These are phyloP conservation scores for Lithocarpus polystachyus DNA, from an alignment of 306 rosid species.

Conservation along the genomic window DNA sequence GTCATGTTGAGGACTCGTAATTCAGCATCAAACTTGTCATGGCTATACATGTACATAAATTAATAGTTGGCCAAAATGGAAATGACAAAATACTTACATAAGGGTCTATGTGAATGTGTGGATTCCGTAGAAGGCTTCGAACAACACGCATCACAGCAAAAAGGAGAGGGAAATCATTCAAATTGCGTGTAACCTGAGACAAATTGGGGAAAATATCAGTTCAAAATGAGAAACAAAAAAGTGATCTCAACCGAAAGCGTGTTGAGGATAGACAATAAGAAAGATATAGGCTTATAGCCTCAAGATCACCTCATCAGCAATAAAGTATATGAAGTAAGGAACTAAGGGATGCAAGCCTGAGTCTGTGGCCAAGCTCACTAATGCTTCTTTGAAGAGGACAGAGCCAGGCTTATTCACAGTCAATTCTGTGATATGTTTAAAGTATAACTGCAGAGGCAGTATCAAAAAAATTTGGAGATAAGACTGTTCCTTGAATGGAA, in stretches of 20 bases:
- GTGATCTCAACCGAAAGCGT: conserved; percentile 7
- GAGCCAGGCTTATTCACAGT: conserved; percentile 61
- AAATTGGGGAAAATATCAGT: conserved; percentile 25
- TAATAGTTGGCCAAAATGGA: not conserved
- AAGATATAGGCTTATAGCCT: conserved; percentile 11
- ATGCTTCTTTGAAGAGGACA: conserved; percentile 54
- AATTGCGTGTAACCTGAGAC: conserved; percentile 62
- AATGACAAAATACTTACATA: conserved; percentile 59
- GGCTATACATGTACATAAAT: conserved; percentile 13
- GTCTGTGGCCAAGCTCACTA: conserved; percentile 76
- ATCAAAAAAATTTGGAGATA: conserved; percentile 20
- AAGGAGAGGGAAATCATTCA: conserved; percentile 45
- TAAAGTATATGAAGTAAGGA: conserved; percentile 73
- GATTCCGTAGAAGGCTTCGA: conserved; percentile 77
- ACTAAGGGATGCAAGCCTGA: conserved; percentile 86
- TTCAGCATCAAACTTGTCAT: not conserved
- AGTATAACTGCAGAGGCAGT: conserved; percentile 67
- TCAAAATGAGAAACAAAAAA: conserved; percentile 19
- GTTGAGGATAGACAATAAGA: conserved; percentile 1
- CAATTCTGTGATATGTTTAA: conserved; percentile 61
- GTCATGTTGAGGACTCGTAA: not conserved
- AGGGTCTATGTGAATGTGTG: conserved; percentile 77
- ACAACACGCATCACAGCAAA: conserved; percentile 81
- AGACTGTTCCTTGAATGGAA: conserved; percentile 12
- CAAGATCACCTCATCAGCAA: conserved; percentile 75